Evolutionary conservation across 345 rosid genomes (phyloP), one percentile per base, ranked within the genome.

Genomic region (Gossypium mustelinum): DNA sequence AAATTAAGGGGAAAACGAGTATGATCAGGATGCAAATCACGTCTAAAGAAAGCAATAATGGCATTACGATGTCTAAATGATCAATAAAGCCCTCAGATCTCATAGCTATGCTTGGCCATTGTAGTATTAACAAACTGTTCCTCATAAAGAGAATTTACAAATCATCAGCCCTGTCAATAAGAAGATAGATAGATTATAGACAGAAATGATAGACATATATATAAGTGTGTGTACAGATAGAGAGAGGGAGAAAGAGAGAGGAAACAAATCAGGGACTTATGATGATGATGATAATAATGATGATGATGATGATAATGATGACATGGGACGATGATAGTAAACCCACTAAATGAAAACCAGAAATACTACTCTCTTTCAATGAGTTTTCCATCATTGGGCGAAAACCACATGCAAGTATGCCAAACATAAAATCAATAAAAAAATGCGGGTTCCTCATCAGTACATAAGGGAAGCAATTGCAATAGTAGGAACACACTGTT

Each of bases 71-170:
- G 8, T 24, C 12, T 51, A 24, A 27, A 25, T 13, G 58, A 58
- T 41, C 9, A 48, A 18, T 2, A 62, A 47, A 39, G 78, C 73
- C 78, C 78, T 68, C 78, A 76, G 73, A 76, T 76, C 78, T 68
- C 73, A 76, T 68, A 68, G 73, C 73, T 76, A 55, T 3, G 14
- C 17, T 63, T 65, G 73, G 47, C 68, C 78, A 67, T 68, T 39
- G 50, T 61, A 59, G 50, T 47, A 25, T 75, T 18, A 39, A 44
- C 6, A 18, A 64, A 16, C 73, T 51, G 54, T 14, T 75, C 20
- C 11, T 41, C 51, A 54, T 64, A 7, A 77, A 39, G 48, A 73
- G 63, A 27, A 55, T 39, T 74, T 17, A 57, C 70, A 29, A 12
- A 58, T 17, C 75, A 70, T 27, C 73, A 79, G 7, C 77, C 25